Evolutionary conservation across 2,329 filamentous ascomycete species (phyloP), one percentile per base, ranked within the genome.

Genomic region (Ceratocystis harringtonii): DNA sequence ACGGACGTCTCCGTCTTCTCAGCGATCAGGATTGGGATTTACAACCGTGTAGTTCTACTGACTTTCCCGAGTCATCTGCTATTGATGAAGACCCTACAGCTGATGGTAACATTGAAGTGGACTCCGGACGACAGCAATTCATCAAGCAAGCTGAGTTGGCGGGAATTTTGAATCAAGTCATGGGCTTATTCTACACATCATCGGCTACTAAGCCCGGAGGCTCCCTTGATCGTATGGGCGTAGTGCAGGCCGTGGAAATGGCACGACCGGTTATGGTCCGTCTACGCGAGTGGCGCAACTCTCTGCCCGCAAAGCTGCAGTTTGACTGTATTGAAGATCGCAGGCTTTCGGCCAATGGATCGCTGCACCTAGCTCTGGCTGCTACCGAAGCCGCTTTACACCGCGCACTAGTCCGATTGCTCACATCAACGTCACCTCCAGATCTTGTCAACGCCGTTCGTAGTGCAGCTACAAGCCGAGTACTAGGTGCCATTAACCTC

Each of bases 1-100:
- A 80, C 70, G 81, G 81, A 5, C 76, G 81, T 55, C 79, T 79
- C 25, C 78, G 78, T 17, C 77, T 81, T 66, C 79, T 83, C 60
- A 75, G 75, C 5, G 71, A 73, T 2, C 74, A 75, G 15, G 80
- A 83, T 68, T 83, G 81, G 81, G 77, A 76, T 36, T 77, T 82
- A 2, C 73, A 62, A 45, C 67, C 68, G 30, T 68, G 70, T 10
- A 64, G 62, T 5, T 48, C 62, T 5, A 67, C 69, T 50, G 71
- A 72, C 60, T 71, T 71, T 48, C 70, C 71, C 28, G 71, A 72
- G 63, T 70, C 68, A 22, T 68, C 67, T 3, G 68, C 68, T 7
- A 69, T 70, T 48, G 71, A 73, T 50, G 69, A 71, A 22, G 69
- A 70, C 32, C 63, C 63, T 28, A 8, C 63, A 5, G 70, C 70